A percentile compares a stretch with the other conserved stretches of the same genome.
These are phyloP conservation scores for Cutaneotrichosporon dermatis DNA, from an alignment of 1,284 basidiomycete genomes.

Conservation along the genomic window DNA sequence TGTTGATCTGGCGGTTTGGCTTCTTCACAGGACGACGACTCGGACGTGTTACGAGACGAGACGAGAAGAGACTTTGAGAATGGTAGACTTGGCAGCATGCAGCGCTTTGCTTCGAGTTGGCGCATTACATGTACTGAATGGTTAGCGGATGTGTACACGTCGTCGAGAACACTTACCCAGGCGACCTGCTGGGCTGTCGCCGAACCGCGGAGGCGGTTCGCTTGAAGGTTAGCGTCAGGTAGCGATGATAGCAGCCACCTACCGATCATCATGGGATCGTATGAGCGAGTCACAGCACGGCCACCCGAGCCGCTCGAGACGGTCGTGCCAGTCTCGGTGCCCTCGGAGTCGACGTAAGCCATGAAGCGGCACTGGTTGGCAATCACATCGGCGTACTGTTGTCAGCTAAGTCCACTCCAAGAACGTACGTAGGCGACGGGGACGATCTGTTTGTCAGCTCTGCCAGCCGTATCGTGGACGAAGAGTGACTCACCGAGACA, in stretches of 20 bases:
- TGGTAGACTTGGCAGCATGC: background rate
- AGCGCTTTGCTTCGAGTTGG: background rate
- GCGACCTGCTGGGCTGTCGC: background rate
- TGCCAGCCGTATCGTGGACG: background rate
- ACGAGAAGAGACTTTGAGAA: background rate
- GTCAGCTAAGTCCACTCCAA: background rate
- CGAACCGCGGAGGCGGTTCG: background rate
- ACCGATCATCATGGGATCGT: slow-evolving; percentile 8
- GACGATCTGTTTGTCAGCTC: slow-evolving; percentile 23
- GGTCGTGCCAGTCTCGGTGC: slow-evolving; percentile 2
- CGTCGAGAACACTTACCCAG: slow-evolving; percentile 2
- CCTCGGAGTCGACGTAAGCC: slow-evolving; percentile 39
- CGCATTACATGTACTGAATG: slow-evolving; percentile 3
- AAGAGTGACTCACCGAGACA: slow-evolving; percentile 33
- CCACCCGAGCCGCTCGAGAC: slow-evolving; percentile 1
- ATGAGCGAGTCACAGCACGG: background rate
- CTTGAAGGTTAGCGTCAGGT: background rate
- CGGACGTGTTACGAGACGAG: too few species aligned
- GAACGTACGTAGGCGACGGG: slow-evolving; percentile 42
- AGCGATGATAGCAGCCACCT: background rate
- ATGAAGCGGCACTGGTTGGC: slow-evolving; percentile 47
- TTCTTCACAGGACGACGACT: too few species aligned
- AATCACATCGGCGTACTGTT: slow-evolving; percentile 36
- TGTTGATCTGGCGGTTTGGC: too few species aligned
- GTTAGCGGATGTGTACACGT: background rate